Evolutionary conservation across 176 grass and related monocot species (phyloP), one percentile per base, ranked within the genome.

Genomic region (Eragrostis nindensis): DNA sequence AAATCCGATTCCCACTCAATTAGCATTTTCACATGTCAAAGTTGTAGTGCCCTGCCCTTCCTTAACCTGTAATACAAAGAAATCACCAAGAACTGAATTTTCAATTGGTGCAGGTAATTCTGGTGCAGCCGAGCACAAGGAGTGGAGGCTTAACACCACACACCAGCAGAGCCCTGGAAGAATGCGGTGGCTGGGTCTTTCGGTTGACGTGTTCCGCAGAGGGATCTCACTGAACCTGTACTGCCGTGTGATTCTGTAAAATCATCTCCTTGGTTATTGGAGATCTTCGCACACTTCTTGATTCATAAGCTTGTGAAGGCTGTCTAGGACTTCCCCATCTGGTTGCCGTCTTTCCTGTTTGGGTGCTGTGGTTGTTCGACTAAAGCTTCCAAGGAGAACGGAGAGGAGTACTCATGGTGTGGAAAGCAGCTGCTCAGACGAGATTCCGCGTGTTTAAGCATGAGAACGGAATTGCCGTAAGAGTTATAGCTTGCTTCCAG

Each of bases 401-500:
- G 47, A 54, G 69, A 74, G 81, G 84, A 85, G 88, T 90, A 91
- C 89, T 91, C 78, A 98, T 98, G 95, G 88, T 98, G 92, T 98
- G 95, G 89, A 88, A 94, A 83, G 92, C 92, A 76, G 90, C 92
- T 42, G 87, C 88, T 61, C 80, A 90, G 81, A 94, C 90, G 19
- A 92, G 87, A 94, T 94, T 98, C 91, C 84, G 81, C 84, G 83
- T 85, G 73, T 87, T 98, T 83, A 98, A 91, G 84, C 95, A 98
- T 83, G 92, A 98, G 84, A 98, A 79, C 77, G 95, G 95, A 75
- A 94, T 98, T 74, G 29, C 90, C 19, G 87, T 94, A 61, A 94
- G 95, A 62, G 80, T 89, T 75, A 84, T 98, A 44, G 90, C 92
- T 91, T 98, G 92, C 85, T 94, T 91, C 81, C 90, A 93, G 67